These are phyloP conservation scores for Penicillium macrosclerotiorum DNA, from an alignment of 495 filamentous ascomycete species.

Conservation along the genomic window DNA sequence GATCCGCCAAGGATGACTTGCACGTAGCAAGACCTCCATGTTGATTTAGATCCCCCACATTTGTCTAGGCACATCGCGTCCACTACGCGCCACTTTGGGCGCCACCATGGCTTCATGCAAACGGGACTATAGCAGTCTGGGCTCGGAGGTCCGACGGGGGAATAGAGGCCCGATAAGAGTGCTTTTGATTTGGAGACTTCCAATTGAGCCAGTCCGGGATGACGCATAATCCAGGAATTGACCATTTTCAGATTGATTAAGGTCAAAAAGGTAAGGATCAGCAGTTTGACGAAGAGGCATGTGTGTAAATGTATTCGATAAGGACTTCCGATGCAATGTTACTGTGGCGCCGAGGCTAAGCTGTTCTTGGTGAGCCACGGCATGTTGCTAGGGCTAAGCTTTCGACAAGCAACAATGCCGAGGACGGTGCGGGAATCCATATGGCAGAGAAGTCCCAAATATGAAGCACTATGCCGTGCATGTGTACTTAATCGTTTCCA, in stretches of 20 bases:
- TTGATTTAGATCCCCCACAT: slow-evolving; percentile 3
- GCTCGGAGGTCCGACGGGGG: slow-evolving; percentile 12
- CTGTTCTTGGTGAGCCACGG: neutral
- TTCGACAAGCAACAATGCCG: slow-evolving; percentile 16
- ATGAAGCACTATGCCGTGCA: neutral
- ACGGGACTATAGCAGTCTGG: neutral
- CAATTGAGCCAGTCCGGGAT: neutral
- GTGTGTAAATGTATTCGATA: slow-evolving; percentile 13
- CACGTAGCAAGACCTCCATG: too few species aligned
- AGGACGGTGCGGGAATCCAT: neutral
- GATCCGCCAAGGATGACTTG: neutral
- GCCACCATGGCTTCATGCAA: neutral
- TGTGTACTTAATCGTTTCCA: neutral
- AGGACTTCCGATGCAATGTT: slow-evolving; percentile 13
- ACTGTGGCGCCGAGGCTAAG: slow-evolving; percentile 18
- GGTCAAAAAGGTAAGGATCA: slow-evolving; percentile 14
- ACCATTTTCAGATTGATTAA: slow-evolving; percentile 3
- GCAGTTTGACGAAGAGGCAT: neutral
- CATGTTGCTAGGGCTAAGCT: slow-evolving; percentile 9
- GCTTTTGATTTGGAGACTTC: neutral
- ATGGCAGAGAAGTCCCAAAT: neutral
- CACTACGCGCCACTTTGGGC: slow-evolving; percentile 1
- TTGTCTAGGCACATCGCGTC: slow-evolving; percentile 5
- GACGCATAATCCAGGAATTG: slow-evolving; percentile 1
- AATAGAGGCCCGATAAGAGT: neutral